Evolutionary conservation across 225 moss, liverwort and hornwort genomes (phyloP).

Genomic region (Neckera pumila): DNA sequence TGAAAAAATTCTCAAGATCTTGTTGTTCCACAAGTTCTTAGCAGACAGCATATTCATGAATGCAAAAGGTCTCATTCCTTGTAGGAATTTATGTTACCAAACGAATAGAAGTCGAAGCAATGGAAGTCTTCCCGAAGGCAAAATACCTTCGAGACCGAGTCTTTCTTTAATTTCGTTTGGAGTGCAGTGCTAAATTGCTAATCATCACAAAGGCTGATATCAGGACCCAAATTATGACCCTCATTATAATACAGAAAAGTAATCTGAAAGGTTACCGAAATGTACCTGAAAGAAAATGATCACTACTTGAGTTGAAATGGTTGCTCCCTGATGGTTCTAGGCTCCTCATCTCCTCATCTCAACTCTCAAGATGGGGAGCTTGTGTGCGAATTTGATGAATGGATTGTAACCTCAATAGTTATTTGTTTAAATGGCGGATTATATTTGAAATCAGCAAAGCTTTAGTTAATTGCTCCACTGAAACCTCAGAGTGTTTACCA

Average conservation of each 20-base stretch:
- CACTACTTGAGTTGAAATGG: neutral
- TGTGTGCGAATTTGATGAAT: neutral
- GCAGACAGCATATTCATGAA: neutral
- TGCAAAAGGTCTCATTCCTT: neutral
- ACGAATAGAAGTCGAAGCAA: neutral
- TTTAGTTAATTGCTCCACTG: neutral
- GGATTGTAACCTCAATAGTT: neutral
- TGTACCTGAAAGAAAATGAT: neutral
- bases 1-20: neutral
- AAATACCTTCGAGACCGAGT: neutral
- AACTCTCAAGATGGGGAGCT: too few species aligned
- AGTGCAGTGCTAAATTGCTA: neutral
- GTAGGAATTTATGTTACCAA: neutral
- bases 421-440: neutral
- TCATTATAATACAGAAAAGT: neutral
- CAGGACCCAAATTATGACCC: neutral
- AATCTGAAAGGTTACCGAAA: neutral
- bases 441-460: too few species aligned
- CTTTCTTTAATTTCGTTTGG: neutral
- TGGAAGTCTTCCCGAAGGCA: neutral
- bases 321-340: neutral
- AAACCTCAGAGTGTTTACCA: neutral
- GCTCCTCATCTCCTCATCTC: too few species aligned
- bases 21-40: neutral
- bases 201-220: neutral